A percentile compares a stretch with the other conserved stretches of the same genome.
Conservation (phyloP, 371 early-diverging fungal species). For the Nematocida minor region DNA sequence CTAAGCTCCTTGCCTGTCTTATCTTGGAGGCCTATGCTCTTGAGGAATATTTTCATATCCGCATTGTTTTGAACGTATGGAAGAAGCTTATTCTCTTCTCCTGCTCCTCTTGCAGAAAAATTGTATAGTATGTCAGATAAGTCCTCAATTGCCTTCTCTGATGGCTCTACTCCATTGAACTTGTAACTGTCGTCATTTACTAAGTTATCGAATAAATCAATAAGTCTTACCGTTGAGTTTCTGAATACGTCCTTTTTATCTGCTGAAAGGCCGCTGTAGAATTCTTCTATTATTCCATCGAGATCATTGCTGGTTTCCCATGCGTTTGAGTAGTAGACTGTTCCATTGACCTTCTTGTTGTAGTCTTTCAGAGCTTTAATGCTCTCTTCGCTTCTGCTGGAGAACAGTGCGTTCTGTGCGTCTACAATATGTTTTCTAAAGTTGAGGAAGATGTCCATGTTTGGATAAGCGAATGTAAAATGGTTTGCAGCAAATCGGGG, state of each 20-base stretch:
- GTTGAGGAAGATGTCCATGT: conserved; percentile 4
- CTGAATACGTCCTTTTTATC: background rate
- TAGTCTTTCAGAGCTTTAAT: background rate
- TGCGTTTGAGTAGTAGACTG: background rate
- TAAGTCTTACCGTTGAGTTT: background rate
- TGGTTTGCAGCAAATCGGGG: conserved; percentile 9
- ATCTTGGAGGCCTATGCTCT: background rate
- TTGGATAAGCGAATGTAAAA: conserved; percentile 26
- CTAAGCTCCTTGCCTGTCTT: background rate
- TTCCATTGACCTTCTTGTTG: background rate
- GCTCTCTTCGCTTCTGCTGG: background rate
- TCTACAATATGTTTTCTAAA: background rate
- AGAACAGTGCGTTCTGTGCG: background rate
- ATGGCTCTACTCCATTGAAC: background rate
- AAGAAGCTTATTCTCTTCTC: background rate
- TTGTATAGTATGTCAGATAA: background rate
- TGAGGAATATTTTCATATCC: conserved; percentile 22
- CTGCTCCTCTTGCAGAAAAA: background rate
- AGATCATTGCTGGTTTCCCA: background rate
- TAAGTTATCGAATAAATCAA: background rate
- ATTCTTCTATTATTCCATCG: background rate
- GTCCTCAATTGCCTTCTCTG: conserved; percentile 4
- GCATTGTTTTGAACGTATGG: background rate
- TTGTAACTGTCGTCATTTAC: background rate
- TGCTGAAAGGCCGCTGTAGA: background rate